Conservation (phyloP, 2,329 filamentous ascomycete genomes). For the Rhytidhysteron rufulum region DNA sequence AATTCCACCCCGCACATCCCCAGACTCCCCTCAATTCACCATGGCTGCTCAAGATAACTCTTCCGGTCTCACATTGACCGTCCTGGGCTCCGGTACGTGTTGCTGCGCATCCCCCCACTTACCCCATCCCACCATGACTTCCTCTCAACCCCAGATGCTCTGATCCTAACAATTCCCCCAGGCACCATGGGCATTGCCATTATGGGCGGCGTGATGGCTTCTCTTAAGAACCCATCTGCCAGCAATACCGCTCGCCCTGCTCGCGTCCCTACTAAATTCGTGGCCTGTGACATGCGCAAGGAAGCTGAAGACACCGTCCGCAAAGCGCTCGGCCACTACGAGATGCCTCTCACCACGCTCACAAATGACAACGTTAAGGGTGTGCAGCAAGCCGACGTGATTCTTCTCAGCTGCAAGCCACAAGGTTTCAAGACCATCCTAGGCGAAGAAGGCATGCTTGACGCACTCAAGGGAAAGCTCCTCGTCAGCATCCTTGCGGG, state of each 20-base stretch:
- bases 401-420: conserved; percentile 79
- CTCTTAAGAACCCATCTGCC: conserved; percentile 50
- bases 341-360: conserved; percentile 60
- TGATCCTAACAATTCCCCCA: conserved; percentile 39
- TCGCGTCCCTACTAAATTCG: conserved; percentile 68
- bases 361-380: conserved; percentile 69
- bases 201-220: conserved; percentile 72
- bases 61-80: conserved; percentile 64
- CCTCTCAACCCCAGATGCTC: conserved; percentile 6
- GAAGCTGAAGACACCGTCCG: conserved; percentile 67
- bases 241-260: conserved; percentile 35
- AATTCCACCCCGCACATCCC: neutral
- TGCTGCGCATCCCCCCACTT: neutral
- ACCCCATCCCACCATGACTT: conserved; percentile 1
- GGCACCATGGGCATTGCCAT: conserved; percentile 85
- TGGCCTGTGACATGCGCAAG: conserved; percentile 73
- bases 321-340: conserved; percentile 61
- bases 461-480: conserved; percentile 74
- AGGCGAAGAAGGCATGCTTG: conserved; percentile 61
- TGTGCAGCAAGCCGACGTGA: conserved; percentile 64
- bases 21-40: neutral
- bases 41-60: conserved; percentile 30
- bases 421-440: conserved; percentile 69
- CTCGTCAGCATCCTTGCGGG: conserved; percentile 80
- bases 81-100: conserved; percentile 73